Conservation (phyloP, 345 rosid species). For the Adansonia digitata region DNA sequence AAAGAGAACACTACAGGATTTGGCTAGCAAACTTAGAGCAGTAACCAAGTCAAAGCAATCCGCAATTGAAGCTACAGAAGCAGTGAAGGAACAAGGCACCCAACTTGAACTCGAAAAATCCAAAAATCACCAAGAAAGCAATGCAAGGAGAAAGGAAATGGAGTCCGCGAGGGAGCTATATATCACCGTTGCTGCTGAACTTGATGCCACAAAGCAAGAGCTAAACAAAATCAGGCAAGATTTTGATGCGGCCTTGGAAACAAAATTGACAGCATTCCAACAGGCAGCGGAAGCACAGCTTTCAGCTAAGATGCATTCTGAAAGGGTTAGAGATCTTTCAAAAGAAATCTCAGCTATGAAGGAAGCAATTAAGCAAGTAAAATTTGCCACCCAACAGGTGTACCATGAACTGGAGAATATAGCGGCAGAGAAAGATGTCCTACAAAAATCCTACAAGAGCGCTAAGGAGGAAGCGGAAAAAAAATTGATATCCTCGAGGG, state of each 20-base stretch:
- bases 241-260: conserved; percentile 62
- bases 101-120: conserved; percentile 63
- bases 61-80: conserved; percentile 41
- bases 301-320: conserved; percentile 28
- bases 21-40: conserved; percentile 34
- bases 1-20: conserved; percentile 35
- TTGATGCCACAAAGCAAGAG: conserved; percentile 63
- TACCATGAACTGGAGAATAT: conserved; percentile 39
- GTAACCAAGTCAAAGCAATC: conserved; percentile 38
- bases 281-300: conserved; percentile 69
- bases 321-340: conserved; percentile 44
- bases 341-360: conserved; percentile 59
- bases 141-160: conserved; percentile 42
- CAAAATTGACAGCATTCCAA: conserved; percentile 51
- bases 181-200: conserved; percentile 35
- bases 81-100: conserved; percentile 38
- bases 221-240: conserved; percentile 68
- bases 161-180: conserved; percentile 57
- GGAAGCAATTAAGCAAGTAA: conserved; percentile 51
- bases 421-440: conserved; percentile 40
- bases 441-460: conserved; percentile 29
- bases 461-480: conserved; percentile 47
- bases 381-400: conserved; percentile 42
- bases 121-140: conserved; percentile 19
- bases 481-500: conserved; percentile 34